Base-by-base conservation (phyloP, 2,329 filamentous ascomycete genomes). In the Thelonectria olida region DNA sequence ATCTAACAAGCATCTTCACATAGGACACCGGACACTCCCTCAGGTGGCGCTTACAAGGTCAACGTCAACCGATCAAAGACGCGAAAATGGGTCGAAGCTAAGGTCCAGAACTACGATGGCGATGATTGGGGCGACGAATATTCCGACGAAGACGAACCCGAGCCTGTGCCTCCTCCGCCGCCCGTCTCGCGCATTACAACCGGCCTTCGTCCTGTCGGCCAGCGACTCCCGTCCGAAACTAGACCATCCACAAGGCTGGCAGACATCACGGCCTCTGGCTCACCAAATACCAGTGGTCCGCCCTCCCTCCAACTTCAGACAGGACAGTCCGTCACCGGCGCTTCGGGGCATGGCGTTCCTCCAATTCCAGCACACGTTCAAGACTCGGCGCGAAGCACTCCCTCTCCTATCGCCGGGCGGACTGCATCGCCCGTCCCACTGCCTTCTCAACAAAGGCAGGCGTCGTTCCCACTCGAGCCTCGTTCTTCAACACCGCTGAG, bases 81-180 rank as follows among this genome's bases (percentile, higher is more conserved):
- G 56, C 92, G 90, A 79, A 97, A 97, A 85, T 98, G 95, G 95
- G 90, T 95, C 36, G 91, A 97, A 72, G 95, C 95, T 34, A 95
- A 94, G 77, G 84, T 88, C 60, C 89, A 91, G 70, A 92, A 88
- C 73, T 98, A 98, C 73, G 94, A 95, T 72, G 95, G 94, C 65
- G 93, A 96, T 71, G 95, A 97, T 73, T 97, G 95, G 94, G 95
- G 93, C 34, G 90, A 84, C 57, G 88, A 90, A 34, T 86, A 89
- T 8, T 85, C 87, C 59, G 85, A 88, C n/a, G 82, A 84, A 53
- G 84, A 87, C 39, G 83, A 84, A 54, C 84, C 86, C 39, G 83
- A 85, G 34, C 70, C 74, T 7, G 78, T 81, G 41, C 76, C 78
- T 23, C 77, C 80, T 50, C 78, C 81, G 28, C 70, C 68, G 31